Percentiles rank a stretch among this genome's conserved stretches.
phyloP scores from a whole-genome alignment of 306 rosid genomes.

The Trichosanthes cucumerina region DNA sequence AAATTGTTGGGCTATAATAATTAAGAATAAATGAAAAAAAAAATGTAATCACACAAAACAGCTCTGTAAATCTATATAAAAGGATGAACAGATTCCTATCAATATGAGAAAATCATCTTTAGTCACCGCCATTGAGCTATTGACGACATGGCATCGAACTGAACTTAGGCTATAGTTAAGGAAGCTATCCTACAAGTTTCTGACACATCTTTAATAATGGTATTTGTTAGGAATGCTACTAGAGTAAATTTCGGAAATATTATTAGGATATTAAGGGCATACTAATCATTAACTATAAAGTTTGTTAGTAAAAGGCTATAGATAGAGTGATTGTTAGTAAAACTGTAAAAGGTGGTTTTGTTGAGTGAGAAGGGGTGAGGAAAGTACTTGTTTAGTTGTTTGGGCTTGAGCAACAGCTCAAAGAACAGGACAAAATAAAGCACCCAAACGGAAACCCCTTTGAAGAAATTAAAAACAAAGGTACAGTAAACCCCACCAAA shows the following conservation, averaged over 20 bases:
- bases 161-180: neutral
- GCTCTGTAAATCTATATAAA: too few relatives aligned
- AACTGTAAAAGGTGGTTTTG: neutral
- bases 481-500: too few relatives aligned
- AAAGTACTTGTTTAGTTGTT: neutral
- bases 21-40: too few relatives aligned
- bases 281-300: neutral
- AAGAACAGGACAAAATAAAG: too few relatives aligned
- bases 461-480: too few relatives aligned
- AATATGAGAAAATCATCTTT: too few relatives aligned
- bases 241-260: neutral
- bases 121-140: too few relatives aligned
- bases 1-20: neutral
- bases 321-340: neutral
- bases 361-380: neutral
- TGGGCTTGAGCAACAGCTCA: too few relatives aligned
- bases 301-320: neutral
- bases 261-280: neutral
- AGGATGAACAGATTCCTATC: too few relatives aligned
- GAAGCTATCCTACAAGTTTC: neutral
- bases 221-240: neutral
- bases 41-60: too few relatives aligned
- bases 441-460: too few relatives aligned
- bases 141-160: too few relatives aligned
- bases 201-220: neutral